Percentiles rank a stretch among this genome's conserved stretches.
phyloP scores from a whole-genome alignment of 2,329 filamentous ascomycete genomes.

The Seiridium cupressi region DNA sequence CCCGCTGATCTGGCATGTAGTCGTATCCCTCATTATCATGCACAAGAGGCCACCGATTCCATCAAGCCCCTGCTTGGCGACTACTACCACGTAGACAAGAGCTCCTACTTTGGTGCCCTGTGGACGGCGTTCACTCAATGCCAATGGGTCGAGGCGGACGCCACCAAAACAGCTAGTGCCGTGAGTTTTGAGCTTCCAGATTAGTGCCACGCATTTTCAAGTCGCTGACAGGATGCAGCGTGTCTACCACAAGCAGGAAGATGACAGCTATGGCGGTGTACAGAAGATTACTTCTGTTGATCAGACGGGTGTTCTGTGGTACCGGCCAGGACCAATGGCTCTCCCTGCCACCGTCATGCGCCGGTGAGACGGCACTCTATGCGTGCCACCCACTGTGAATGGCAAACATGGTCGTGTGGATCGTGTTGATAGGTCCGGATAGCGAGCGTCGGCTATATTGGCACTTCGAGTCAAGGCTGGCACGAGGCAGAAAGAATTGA shows the following conservation, averaged over 20 bases:
- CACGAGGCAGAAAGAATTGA: no score
- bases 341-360: slow-evolving; percentile 8
- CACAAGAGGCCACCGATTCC: slow-evolving; percentile 55
- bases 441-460: no score
- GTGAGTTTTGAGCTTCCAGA: slow-evolving; percentile 7
- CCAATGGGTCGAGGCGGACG: slow-evolving; percentile 44
- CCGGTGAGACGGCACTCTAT: no score
- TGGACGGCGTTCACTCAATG: slow-evolving; percentile 45
- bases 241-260: background rate
- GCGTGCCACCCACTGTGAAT: no score
- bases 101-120: slow-evolving; percentile 42
- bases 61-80: slow-evolving; percentile 56
- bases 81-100: slow-evolving; percentile 46
- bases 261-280: background rate
- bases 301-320: slow-evolving; percentile 8
- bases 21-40: slow-evolving; percentile 59
- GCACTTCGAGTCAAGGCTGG: no score
- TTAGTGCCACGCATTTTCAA: background rate
- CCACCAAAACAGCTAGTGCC: slow-evolving; percentile 16
- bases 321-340: slow-evolving; percentile 10
- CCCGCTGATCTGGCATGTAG: slow-evolving; percentile 17
- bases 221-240: background rate
- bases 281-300: slow-evolving; percentile 1
- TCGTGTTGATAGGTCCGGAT: no score
- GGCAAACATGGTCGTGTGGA: no score